Base-by-base conservation (phyloP, 805 yeast species). In the Lipomyces sp. region DNA sequence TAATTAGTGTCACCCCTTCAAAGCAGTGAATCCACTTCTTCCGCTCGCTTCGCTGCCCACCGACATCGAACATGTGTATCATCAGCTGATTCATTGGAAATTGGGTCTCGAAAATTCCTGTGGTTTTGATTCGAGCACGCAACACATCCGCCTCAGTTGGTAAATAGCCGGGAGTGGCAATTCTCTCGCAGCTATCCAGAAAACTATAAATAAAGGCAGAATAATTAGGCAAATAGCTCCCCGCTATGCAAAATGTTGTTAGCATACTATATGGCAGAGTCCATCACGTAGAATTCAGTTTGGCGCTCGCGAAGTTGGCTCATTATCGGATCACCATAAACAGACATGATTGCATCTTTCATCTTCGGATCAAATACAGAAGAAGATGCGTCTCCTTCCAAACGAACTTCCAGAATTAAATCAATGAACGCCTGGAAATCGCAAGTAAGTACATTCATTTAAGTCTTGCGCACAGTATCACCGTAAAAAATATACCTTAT, bases 21-120 rank as follows among this genome's bases (percentile, higher is more conserved):
- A 93, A 93, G 65, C 96, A 87, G 69, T 93, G 95, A 55, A 93
- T 89, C 98, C 98, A 93, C 68, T 93, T 91, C 64, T 86, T 86
- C 47, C 98, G 81, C 71, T 93, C 98, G 2, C 95, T 82, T 62
- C 98, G 75, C 69, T 93, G 98, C 1, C 97, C 97, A 57, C 97
- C 97, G 42, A 90, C 96, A 67, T 90, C 97, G 63, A 74, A 81
- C 61, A 84, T 73, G 61, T 81, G 86, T 43, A 83, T 70, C 60
- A 77, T 76, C 36, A 82, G 65, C 24, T 80, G 81, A 39, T 85
- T 88, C 79, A 89, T 77, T 53, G 81, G 81, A 62, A 90, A 86
- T 50, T 78, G 75, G 51, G 87, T 82, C 65, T 89, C 96, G 61
- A 83, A 86, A 21, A 90, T 86, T 68, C 97, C 96, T 0, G 95